A percentile compares a stretch with the other conserved stretches of the same genome.
Evolutionary conservation across 2,329 filamentous ascomycete species (phyloP).

Genomic region (Neofusicoccum sp.): DNA sequence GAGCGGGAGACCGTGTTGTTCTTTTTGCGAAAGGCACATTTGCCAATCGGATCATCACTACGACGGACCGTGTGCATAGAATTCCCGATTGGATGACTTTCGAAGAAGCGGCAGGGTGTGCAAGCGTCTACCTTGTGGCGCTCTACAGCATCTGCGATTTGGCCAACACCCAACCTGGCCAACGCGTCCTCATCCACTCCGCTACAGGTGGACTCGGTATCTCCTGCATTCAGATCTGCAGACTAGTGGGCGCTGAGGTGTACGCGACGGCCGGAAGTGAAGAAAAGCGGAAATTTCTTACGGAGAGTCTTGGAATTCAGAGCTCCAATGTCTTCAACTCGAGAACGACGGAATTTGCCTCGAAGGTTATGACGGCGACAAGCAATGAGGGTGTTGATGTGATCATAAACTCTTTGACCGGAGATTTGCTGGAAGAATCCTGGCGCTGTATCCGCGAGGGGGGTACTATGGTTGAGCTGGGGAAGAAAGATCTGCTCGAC

Average conservation of each 20-base stretch:
- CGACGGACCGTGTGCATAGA: not conserved
- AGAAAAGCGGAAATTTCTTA: constrained; percentile 27
- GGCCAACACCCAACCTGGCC: constrained; percentile 19
- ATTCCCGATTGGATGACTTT: constrained; percentile 28
- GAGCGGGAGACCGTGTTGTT: constrained; percentile 3
- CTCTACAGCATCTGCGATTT: constrained; percentile 26
- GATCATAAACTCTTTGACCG: constrained; percentile 30
- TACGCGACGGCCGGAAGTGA: constrained; percentile 29
- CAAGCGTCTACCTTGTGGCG: constrained; percentile 24
- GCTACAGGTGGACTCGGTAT: constrained; percentile 34
- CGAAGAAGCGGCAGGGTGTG: constrained; percentile 28
- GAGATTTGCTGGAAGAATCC: constrained; percentile 26
- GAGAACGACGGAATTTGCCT: constrained; percentile 26
- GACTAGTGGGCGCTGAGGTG: constrained; percentile 28
- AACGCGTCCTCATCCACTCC: constrained; percentile 33
- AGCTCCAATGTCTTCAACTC: constrained; percentile 36
- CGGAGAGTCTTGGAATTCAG: constrained; percentile 26
- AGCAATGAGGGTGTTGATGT: constrained; percentile 34
- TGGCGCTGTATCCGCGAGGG: constrained; percentile 30
- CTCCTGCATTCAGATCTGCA: constrained; percentile 29
- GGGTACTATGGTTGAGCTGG: constrained; percentile 40
- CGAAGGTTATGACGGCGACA: constrained; percentile 26
- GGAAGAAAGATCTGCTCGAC: constrained; percentile 24
- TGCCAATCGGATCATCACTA: not conserved
- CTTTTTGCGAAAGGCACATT: constrained; percentile 4